phyloP scores from a whole-genome alignment of 2,329 filamentous ascomycete genomes.

The Fusarium musae region DNA sequence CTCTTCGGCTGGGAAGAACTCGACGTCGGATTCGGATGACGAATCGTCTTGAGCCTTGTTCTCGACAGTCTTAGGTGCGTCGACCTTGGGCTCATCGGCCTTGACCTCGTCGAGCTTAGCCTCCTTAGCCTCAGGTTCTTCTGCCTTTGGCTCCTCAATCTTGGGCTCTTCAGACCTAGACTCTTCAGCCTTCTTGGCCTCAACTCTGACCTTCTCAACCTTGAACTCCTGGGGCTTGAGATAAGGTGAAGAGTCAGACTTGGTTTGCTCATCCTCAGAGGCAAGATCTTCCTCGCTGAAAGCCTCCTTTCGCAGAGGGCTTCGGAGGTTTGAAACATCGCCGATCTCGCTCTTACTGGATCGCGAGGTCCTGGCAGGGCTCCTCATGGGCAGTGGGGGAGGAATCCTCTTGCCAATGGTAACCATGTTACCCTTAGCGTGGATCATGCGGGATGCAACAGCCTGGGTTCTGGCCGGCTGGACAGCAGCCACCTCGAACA shows the following conservation, averaged over 20 bases:
- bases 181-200: constrained; percentile 17
- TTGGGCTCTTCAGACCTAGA: not conserved
- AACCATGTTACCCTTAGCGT: constrained; percentile 81
- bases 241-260: constrained; percentile 35
- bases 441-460: constrained; percentile 72
- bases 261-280: constrained; percentile 38
- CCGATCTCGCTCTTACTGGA: constrained; percentile 65
- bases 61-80: not conserved
- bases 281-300: constrained; percentile 53
- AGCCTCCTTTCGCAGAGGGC: constrained; percentile 62
- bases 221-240: constrained; percentile 36
- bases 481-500: constrained; percentile 73
- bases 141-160: not conserved
- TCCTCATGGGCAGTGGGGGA: constrained; percentile 81
- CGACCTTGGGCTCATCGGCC: not conserved
- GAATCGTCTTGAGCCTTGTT: constrained; percentile 1
- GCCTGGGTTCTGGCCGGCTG: constrained; percentile 66
- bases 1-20: constrained; percentile 38
- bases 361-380: constrained; percentile 71
- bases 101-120: not conserved
- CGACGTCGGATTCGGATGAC: constrained; percentile 38
- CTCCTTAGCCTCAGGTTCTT: not conserved
- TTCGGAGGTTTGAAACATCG: constrained; percentile 64
- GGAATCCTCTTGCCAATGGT: constrained; percentile 84
- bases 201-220: constrained; percentile 28